A percentile compares a stretch with the other conserved stretches of the same genome.
Evolutionary conservation across 2,329 filamentous ascomycete genomes (phyloP).

Genomic region (Periglandula ipomoeae): DNA sequence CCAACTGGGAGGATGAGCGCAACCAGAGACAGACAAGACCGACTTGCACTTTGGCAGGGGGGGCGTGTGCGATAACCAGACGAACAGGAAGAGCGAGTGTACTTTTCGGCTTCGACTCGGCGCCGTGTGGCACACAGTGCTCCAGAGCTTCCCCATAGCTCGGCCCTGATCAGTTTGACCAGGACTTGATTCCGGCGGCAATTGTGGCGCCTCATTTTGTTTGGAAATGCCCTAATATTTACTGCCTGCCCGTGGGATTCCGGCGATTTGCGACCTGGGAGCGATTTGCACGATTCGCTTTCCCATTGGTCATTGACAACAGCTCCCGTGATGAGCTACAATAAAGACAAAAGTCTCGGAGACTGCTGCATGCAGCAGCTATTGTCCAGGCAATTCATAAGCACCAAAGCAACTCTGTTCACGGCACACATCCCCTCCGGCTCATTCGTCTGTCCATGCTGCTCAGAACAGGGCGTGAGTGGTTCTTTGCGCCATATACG

Average conservation of each 20-base stretch:
- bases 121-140: constrained; percentile 10
- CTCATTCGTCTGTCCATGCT: too few relatives aligned
- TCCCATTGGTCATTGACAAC: not conserved
- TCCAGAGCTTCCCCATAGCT: not conserved
- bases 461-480: too few relatives aligned
- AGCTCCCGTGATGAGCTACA: too few relatives aligned
- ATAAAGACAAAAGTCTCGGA: too few relatives aligned
- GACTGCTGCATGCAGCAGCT: not conserved
- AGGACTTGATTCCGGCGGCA: not conserved
- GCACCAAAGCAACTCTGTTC: too few relatives aligned
- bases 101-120: constrained; percentile 5
- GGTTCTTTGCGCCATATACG: too few relatives aligned
- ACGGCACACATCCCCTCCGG: too few relatives aligned
- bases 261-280: not conserved
- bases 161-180: not conserved
- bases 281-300: not conserved
- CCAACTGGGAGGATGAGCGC: not conserved
- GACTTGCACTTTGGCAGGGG: not conserved
- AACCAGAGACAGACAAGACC: constrained; percentile 1
- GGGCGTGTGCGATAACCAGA: not conserved
- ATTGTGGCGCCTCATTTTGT: constrained; percentile 3
- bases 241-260: not conserved
- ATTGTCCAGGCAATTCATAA: too few relatives aligned
- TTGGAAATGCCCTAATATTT: not conserved
- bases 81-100: not conserved